Conservation (phyloP, 169 alveolate species). For the Plasmodium relictum region DNA sequence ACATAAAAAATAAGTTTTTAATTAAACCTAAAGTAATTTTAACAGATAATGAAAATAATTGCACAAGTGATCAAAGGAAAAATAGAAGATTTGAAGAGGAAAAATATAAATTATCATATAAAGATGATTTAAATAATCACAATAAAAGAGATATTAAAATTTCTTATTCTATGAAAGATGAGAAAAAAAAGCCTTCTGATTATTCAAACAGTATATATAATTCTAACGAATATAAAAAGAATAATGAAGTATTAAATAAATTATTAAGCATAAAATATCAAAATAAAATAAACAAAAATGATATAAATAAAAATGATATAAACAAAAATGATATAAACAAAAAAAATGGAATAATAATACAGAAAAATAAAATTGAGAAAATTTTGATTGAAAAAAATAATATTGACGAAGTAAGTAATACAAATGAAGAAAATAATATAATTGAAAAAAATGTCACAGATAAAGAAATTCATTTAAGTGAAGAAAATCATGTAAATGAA, state of each 20-base stretch:
- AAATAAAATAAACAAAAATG: conserved; percentile 13
- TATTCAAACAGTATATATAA: too few relatives aligned
- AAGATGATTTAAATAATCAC: too few relatives aligned
- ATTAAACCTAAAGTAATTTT: conserved; percentile 41
- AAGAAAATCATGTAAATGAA: not conserved
- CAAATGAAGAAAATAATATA: not conserved
- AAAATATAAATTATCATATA: too few relatives aligned
- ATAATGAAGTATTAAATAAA: conserved; percentile 40
- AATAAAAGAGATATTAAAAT: too few relatives aligned
- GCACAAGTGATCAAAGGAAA: not conserved
- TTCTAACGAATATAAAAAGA: not conserved
- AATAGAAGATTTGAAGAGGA: not conserved
- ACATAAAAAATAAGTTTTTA: conserved; percentile 24
- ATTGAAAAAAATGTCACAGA: not conserved
- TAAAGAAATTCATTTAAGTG: not conserved
- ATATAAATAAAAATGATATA: too few relatives aligned
- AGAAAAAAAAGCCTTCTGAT: not conserved
- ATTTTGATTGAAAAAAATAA: not conserved
- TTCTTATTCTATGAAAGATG: not conserved
- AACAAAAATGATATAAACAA: not conserved
- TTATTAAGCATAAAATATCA: conserved; percentile 21
- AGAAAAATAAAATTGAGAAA: too few relatives aligned
- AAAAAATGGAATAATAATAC: not conserved
- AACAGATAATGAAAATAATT: conserved; percentile 44
- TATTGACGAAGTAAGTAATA: not conserved